These are phyloP conservation scores for Sphagnurus paluster DNA, from an alignment of 1,284 basidiomycete species.

Conservation along the genomic window DNA sequence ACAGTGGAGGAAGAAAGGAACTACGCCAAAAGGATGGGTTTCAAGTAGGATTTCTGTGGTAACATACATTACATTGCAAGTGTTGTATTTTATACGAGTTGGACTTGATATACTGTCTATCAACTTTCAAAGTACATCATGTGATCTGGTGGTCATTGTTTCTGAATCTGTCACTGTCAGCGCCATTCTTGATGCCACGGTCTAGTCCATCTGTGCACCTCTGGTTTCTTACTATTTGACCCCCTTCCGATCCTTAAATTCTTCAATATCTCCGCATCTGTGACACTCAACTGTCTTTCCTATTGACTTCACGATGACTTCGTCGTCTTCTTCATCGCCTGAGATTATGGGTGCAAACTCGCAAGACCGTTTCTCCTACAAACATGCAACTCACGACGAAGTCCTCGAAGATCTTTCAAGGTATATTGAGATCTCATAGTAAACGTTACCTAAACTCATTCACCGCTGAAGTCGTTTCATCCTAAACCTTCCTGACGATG, in stretches of 20 bases:
- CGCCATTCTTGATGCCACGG: no score
- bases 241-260: neutral
- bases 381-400: constrained; percentile 69
- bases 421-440: constrained; percentile 32
- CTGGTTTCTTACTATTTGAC: neutral
- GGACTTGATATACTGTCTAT: no score
- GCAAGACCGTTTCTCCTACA: constrained; percentile 56
- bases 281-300: constrained; percentile 25
- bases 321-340: constrained; percentile 69
- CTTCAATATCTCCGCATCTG: constrained; percentile 15
- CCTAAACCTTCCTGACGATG: constrained; percentile 92
- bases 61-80: neutral
- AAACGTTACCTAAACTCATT: constrained; percentile 8
- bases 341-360: constrained; percentile 57
- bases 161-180: neutral
- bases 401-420: constrained; percentile 91
- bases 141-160: neutral
- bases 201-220: no score
- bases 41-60: constrained; percentile 37
- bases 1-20: constrained; percentile 82
- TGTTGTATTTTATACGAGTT: no score
- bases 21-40: constrained; percentile 91
- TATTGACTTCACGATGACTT: constrained; percentile 37
- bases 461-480: constrained; percentile 79
- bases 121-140: neutral